These are phyloP conservation scores for Leccinum longicurvipes DNA, from an alignment of 768 basidiomycete species.

Conservation along the genomic window DNA sequence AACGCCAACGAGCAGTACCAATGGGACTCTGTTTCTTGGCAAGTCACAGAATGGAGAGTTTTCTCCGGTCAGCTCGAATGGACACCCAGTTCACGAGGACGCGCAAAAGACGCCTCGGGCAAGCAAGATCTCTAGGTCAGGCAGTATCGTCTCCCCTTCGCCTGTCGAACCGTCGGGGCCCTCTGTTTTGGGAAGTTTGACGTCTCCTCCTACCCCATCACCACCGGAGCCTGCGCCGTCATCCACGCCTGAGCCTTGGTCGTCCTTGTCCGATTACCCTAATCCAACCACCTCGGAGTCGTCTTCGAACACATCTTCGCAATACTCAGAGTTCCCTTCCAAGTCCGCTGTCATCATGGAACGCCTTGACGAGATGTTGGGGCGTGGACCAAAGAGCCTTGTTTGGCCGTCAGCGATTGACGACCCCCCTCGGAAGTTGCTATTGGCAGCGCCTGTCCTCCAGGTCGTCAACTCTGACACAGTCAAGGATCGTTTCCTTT, in stretches of 20 bases:
- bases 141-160: slow-evolving; percentile 18
- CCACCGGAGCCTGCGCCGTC: slow-evolving; percentile 58
- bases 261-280: slow-evolving; percentile 70
- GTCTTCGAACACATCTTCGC: slow-evolving; percentile 71
- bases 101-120: slow-evolving; percentile 34
- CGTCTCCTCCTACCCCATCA: slow-evolving; percentile 41
- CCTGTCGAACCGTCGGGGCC: slow-evolving; percentile 18
- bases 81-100: slow-evolving; percentile 28
- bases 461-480: slow-evolving; percentile 94
- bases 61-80: slow-evolving; percentile 27
- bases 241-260: slow-evolving; percentile 75
- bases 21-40: slow-evolving; percentile 32
- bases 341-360: slow-evolving; percentile 60
- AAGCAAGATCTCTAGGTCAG: slow-evolving; percentile 32
- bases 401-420: slow-evolving; percentile 69
- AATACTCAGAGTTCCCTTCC: slow-evolving; percentile 47
- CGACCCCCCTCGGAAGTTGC: slow-evolving; percentile 80
- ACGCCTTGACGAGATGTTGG: slow-evolving; percentile 67
- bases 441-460: slow-evolving; percentile 81
- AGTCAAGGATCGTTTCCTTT: slow-evolving; percentile 93
- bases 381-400: slow-evolving; percentile 54
- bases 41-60: slow-evolving; percentile 27
- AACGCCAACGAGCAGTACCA: slow-evolving; percentile 48
- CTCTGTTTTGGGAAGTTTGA: slow-evolving; percentile 26
- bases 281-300: slow-evolving; percentile 69